Evolutionary conservation across 129 eudicot genomes (phyloP), one percentile per base, ranked within the genome.

Genomic region (Cynara cardunculus): DNA sequence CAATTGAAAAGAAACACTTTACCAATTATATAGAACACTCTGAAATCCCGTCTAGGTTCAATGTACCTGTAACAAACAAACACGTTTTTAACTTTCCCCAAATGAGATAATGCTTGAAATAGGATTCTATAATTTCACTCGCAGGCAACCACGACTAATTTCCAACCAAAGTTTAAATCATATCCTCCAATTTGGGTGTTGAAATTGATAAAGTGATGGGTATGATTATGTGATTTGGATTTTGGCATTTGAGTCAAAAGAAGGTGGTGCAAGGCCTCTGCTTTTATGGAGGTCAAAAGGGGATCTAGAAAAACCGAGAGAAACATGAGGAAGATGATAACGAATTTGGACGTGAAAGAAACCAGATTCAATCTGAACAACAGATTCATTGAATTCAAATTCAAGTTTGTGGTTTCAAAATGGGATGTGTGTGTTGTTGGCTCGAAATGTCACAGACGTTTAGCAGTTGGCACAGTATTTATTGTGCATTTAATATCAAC

Each of bases 21-120:
- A 78, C 82, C 81, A 19, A 67, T 67, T n/a, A 25, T 8, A 19
- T 4, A 81, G 6, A 53, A 11, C 70, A 37, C 71, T 66, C 69
- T 31, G 61, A 73, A 77, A 78, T 62, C 31, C 64, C 59, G 82
- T 86, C 88, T 85, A 84, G 85, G 80, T 86, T 84, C 88, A 89
- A 73, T 82, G 83, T 2, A 86, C 80, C 80, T 39, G 13, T 37
- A 70, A 69, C 2, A 49, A 37, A 37, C 44, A 37, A 37, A 37
- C 49, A 39, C 11, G 0, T 1, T 16, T 35, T 59, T 27, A 56
- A 5, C 22, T 78, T 68, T 32, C 61, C 62, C 75, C 53, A 35
- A 69, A 71, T 56, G 32, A 35, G 9, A 75, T 49, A 74, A 46
- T 49, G 70, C 27, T 75, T 53, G n/a, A 59, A 76, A 35, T 83